These are phyloP conservation scores for Tricholoma furcatifolium DNA, from an alignment of 768 basidiomycete genomes.

Conservation along the genomic window DNA sequence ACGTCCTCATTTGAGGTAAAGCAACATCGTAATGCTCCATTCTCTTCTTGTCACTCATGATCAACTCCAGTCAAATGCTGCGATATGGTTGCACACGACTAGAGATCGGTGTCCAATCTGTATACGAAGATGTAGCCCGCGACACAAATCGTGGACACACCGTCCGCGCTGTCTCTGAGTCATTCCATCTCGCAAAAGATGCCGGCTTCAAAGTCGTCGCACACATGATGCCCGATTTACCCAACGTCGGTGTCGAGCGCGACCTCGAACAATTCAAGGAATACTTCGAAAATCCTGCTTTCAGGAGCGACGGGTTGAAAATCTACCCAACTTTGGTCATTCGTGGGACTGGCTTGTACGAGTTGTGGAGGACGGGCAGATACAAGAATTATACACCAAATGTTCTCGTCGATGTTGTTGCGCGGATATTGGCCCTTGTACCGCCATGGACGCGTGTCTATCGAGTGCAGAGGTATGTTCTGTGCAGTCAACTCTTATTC, in stretches of 20 bases:
- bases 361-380: slow-evolving; percentile 93
- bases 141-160: slow-evolving; percentile 99
- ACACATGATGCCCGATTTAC: slow-evolving; percentile 99
- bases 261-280: slow-evolving; percentile 99
- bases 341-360: slow-evolving; percentile 93
- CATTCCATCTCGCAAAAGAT: slow-evolving; percentile 97
- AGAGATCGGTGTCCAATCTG: slow-evolving; percentile 98
- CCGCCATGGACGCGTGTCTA: slow-evolving; percentile 99
- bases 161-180: slow-evolving; percentile 94
- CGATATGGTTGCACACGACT: slow-evolving; percentile 98
- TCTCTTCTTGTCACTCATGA: background rate
- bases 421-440: slow-evolving; percentile 91
- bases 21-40: background rate
- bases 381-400: slow-evolving; percentile 99
- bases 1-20: slow-evolving; percentile 87
- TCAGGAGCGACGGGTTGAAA: slow-evolving; percentile 95
- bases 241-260: slow-evolving; percentile 95
- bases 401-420: slow-evolving; percentile 95
- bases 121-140: slow-evolving; percentile 98
- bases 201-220: slow-evolving; percentile 99
- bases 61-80: slow-evolving; percentile 81
- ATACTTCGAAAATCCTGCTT: slow-evolving; percentile 98
- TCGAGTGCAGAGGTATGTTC: slow-evolving; percentile 82
- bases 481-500: slow-evolving; percentile 4
- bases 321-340: slow-evolving; percentile 99